A percentile compares a stretch with the other conserved stretches of the same genome.
Conservation (phyloP, 2,329 filamentous ascomycete species). For the Lachnellula suecica region DNA sequence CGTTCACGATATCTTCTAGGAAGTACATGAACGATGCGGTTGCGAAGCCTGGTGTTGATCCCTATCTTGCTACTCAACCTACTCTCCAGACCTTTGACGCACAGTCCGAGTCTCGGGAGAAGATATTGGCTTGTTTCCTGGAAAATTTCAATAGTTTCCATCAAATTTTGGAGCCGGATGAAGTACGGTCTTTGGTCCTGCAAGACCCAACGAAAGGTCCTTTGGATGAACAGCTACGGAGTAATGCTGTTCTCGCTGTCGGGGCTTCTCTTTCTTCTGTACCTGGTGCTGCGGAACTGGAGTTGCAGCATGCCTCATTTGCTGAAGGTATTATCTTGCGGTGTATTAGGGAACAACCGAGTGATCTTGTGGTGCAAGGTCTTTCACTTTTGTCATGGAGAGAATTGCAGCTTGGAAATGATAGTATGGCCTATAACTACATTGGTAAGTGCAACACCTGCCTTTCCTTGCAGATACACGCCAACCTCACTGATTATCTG, state of each 20-base stretch:
- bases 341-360: conserved; percentile 2
- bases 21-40: too few species aligned
- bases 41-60: too few species aligned
- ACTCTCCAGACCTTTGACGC: too few species aligned
- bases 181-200: not conserved
- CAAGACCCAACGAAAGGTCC: not conserved
- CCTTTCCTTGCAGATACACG: not conserved
- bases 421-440: conserved; percentile 8
- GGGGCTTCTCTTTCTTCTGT: conserved; percentile 2
- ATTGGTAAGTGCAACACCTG: conserved; percentile 2
- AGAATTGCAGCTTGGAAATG: conserved; percentile 10
- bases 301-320: not conserved
- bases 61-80: too few species aligned
- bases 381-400: conserved; percentile 10
- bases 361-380: conserved; percentile 2
- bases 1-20: too few species aligned
- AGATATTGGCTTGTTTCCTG: too few species aligned
- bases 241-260: conserved; percentile 1
- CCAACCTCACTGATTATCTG: not conserved
- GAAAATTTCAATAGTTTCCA: conserved; percentile 7
- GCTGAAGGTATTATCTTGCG: conserved; percentile 1
- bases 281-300: not conserved
- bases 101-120: too few species aligned
- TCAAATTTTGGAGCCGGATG: not conserved
- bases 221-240: conserved; percentile 1